Evolutionary conservation across 2,329 filamentous ascomycete species (phyloP).

Genomic region (Chaetomiaceae sp.): DNA sequence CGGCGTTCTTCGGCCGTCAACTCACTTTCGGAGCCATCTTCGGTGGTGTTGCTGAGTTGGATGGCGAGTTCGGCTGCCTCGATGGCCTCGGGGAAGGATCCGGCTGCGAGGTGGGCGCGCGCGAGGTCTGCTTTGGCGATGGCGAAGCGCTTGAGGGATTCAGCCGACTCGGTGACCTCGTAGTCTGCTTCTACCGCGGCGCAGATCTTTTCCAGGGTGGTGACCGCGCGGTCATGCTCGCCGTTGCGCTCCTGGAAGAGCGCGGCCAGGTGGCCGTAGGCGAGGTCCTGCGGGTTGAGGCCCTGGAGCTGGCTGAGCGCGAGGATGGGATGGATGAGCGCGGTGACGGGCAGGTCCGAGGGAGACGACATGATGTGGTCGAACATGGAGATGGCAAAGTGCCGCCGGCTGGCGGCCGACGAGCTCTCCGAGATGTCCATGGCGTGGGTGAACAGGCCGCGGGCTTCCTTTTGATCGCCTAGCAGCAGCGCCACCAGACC

Average conservation of each 20-base stretch:
- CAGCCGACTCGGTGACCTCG: constrained; percentile 72
- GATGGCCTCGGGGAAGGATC: constrained; percentile 62
- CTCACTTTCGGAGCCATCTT: constrained; percentile 64
- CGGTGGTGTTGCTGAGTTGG: constrained; percentile 54
- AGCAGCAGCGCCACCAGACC: constrained; percentile 75
- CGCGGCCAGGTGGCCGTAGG: constrained; percentile 71
- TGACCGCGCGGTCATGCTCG: constrained; percentile 61
- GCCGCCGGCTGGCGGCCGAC: constrained; percentile 66
- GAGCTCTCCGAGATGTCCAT: constrained; percentile 86
- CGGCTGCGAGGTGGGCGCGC: constrained; percentile 70
- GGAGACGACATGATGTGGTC: constrained; percentile 67
- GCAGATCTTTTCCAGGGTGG: constrained; percentile 47
- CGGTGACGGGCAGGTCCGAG: constrained; percentile 48
- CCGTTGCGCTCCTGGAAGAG: constrained; percentile 78
- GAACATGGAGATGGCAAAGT: constrained; percentile 78
- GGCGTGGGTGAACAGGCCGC: constrained; percentile 84
- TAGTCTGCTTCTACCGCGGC: constrained; percentile 71
- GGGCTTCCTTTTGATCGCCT: constrained; percentile 71
- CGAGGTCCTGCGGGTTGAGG: constrained; percentile 65
- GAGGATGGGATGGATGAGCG: constrained; percentile 80
- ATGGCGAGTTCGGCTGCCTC: constrained; percentile 79
- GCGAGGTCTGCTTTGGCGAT: constrained; percentile 83
- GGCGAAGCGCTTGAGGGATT: constrained; percentile 71
- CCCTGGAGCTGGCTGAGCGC: constrained; percentile 76
- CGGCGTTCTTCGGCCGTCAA: constrained; percentile 60